Evolutionary conservation across 495 filamentous ascomycete species (phyloP), one percentile per base, ranked within the genome.

Genomic region (Pyrenopolyporus hunteri): DNA sequence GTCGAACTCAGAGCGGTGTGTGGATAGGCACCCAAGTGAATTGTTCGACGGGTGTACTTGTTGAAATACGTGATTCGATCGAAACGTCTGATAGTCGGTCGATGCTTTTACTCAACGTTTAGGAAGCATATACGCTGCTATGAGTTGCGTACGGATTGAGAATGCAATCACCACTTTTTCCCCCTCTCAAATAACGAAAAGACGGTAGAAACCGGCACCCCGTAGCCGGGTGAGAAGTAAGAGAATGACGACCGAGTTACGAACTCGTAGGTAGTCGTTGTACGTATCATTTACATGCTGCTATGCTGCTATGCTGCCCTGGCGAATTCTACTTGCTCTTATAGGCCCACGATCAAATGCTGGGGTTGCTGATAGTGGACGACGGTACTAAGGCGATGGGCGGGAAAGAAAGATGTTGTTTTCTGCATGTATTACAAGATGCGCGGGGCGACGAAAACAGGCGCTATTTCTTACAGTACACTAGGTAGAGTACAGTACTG

Each of bases 41-140:
- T 40, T 32, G 23, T 44, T 36, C n/a, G 20, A 49, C 9, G 17
- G 35, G 29, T 20, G 44, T 53, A 23, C 36, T 59, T 59, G 61
- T 59, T 59, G 44, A 37, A 20, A 31, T 6, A 29, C 19, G 17
- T 25, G 37, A 32, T 40, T 43, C 17, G 20, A 55, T 35, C 32
- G 40, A 33, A 62, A 62, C 59, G 51, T 48, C 47, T 58, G 60
- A 64, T 64, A 19, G 60, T 64, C 53, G 47, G 42, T 31, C 60
- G 60, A 58, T 58, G 33, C 19, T 25, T 28, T 53, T 57, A n/a
- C 60, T 42, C 60, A 64, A 64, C 60, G 53, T 58, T 64, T 26
- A 48, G 26, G 1, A 35, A 25, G 29, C 22, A 33, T 8, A 35
- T 28, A 20, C 37, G 11, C 11, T 31, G 29, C 17, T 44, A 17